Percentiles rank a stretch among this genome's conserved stretches.
Evolutionary conservation across 129 eudicot genomes (phyloP).

Genomic region (Chrysanthemum lavandulifolium): DNA sequence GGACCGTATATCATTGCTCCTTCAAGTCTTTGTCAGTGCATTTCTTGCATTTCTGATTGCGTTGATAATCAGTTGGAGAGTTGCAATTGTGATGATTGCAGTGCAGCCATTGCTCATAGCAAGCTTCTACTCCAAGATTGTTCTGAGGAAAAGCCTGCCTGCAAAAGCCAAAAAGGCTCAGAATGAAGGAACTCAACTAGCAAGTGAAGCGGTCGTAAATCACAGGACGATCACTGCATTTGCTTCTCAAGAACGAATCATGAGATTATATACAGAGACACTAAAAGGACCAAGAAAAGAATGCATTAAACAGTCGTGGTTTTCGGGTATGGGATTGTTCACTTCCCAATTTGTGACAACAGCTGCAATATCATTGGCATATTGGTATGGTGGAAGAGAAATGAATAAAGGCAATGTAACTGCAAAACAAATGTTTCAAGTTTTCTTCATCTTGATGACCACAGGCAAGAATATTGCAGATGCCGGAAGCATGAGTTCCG

Average conservation of each 20-base stretch:
- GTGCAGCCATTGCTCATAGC: constrained; percentile 61
- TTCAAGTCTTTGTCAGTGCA: constrained; percentile 66
- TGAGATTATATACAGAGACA: constrained; percentile 48
- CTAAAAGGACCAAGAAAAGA: constrained; percentile 54
- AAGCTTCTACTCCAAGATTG: constrained; percentile 59
- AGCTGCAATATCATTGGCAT: constrained; percentile 57
- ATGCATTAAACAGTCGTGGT: constrained; percentile 69
- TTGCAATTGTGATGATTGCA: constrained; percentile 62
- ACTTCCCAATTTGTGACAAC: constrained; percentile 69
- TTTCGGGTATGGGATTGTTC: constrained; percentile 57
- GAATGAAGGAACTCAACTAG: constrained; percentile 72
- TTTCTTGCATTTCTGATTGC: constrained; percentile 52
- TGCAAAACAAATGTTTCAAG: constrained; percentile 65
- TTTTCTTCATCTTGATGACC: constrained; percentile 77
- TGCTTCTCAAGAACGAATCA: constrained; percentile 64
- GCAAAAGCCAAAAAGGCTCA: constrained; percentile 57
- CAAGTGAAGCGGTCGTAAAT: constrained; percentile 82
- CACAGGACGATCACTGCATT: constrained; percentile 81
- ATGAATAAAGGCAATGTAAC: constrained; percentile 46
- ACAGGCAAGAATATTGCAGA: constrained; percentile 82
- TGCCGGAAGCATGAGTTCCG: constrained; percentile 84
- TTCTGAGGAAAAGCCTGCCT: constrained; percentile 60
- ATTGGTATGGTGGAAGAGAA: constrained; percentile 83
- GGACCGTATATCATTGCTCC: constrained; percentile 63
- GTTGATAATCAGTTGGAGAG: constrained; percentile 57